phyloP scores from a whole-genome alignment of 495 filamentous ascomycete species.

The Bathelium albidoporum region DNA sequence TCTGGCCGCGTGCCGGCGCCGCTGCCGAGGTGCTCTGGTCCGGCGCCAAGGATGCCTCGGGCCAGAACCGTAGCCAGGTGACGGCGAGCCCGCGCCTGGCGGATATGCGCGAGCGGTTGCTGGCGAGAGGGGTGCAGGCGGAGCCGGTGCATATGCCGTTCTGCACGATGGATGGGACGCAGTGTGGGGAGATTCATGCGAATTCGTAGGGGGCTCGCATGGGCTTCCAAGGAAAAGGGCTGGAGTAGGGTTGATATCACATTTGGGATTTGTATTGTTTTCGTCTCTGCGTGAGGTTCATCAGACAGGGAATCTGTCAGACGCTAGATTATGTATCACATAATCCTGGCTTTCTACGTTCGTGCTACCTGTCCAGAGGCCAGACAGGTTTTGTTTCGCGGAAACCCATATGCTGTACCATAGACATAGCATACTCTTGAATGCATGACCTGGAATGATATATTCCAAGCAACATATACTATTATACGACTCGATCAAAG shows the following conservation, averaged over 20 bases:
- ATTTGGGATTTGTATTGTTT: background rate
- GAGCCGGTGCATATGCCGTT: conserved; percentile 48
- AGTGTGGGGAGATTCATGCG: conserved; percentile 13
- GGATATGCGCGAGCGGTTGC: conserved; percentile 63
- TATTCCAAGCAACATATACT: too few species aligned
- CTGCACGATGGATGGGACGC: conserved; percentile 36
- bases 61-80: conserved; percentile 54
- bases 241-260: background rate
- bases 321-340: too few species aligned
- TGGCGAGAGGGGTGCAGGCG: conserved; percentile 50
- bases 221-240: background rate
- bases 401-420: too few species aligned
- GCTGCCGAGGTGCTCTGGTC: conserved; percentile 71
- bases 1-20: conserved; percentile 63
- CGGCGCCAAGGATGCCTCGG: conserved; percentile 48
- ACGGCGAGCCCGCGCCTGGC: conserved; percentile 53
- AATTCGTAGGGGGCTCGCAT: background rate
- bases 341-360: background rate
- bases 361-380: background rate
- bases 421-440: too few species aligned
- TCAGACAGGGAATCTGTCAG: too few species aligned
- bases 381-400: background rate
- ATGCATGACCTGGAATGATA: too few species aligned
- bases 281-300: too few species aligned
- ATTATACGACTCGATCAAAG: too few species aligned